A percentile compares a stretch with the other conserved stretches of the same genome.
These are phyloP conservation scores for Neofusicoccum umdonicola DNA, from an alignment of 2,329 filamentous ascomycete genomes.

Conservation along the genomic window DNA sequence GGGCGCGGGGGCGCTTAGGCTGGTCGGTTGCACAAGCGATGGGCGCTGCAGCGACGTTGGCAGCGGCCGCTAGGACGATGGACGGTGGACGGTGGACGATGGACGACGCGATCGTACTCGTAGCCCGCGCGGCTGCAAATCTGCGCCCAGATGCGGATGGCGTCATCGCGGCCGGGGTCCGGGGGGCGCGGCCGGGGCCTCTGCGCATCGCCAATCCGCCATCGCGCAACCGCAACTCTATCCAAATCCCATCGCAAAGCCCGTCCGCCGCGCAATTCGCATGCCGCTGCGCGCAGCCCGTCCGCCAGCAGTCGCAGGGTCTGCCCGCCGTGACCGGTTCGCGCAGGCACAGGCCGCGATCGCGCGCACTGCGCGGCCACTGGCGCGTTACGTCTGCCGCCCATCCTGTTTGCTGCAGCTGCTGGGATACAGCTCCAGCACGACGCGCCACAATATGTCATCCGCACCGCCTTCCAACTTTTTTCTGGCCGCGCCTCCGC, in stretches of 20 bases:
- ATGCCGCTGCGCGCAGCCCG: not conserved
- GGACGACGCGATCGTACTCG: not conserved
- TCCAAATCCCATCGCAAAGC: not conserved
- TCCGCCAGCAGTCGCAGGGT: not conserved
- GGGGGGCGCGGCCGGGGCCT: not conserved
- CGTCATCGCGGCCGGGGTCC: conserved; percentile 7
- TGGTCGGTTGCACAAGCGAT: not conserved
- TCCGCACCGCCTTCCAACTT: conserved; percentile 14
- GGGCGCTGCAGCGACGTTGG: conserved; percentile 2
- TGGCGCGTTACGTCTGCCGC: not conserved
- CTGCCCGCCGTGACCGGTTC: not conserved
- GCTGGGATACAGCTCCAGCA: conserved; percentile 7
- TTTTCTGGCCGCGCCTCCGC: conserved; percentile 6
- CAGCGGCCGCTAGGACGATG: not conserved
- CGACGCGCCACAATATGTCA: conserved; percentile 15
- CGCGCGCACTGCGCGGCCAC: not conserved
- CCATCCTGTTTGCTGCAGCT: conserved; percentile 14
- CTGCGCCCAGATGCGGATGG: not conserved
- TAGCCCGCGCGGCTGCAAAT: not conserved
- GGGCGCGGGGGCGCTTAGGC: not conserved
- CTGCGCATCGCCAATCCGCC: not conserved
- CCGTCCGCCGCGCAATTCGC: not conserved
- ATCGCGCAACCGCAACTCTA: not conserved
- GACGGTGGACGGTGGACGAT: not conserved
- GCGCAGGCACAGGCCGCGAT: not conserved